phyloP scores from a whole-genome alignment of 2,329 filamentous ascomycete genomes.

The Calonectria multiphialidica region DNA sequence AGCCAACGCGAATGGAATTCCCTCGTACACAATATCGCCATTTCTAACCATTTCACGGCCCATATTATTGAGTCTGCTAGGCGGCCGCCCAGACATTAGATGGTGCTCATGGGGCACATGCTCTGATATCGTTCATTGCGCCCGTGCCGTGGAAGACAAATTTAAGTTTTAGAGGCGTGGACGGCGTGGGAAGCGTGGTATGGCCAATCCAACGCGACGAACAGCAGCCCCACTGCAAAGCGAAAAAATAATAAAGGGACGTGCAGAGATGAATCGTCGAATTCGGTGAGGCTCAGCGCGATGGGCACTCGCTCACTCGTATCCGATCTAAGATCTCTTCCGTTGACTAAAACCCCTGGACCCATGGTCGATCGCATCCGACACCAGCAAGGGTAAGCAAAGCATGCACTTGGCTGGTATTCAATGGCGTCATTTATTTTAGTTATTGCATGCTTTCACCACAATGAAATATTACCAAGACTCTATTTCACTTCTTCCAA shows the following conservation, averaged over 20 bases:
- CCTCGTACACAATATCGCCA: no score
- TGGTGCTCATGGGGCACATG: no score
- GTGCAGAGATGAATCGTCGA: background rate
- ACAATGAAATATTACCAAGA: background rate
- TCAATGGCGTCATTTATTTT: background rate
- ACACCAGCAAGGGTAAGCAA: background rate
- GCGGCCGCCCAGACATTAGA: no score
- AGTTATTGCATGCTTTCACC: background rate
- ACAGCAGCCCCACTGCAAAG: background rate
- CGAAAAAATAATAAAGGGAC: background rate
- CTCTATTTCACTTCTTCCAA: background rate
- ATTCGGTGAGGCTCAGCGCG: background rate
- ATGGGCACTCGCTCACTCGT: no score
- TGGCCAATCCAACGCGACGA: background rate
- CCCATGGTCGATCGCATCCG: background rate
- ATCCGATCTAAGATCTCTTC: no score
- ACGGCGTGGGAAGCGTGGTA: background rate
- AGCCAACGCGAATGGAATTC: no score
- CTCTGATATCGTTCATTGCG: no score
- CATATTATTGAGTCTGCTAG: no score
- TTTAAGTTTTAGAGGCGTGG: background rate
- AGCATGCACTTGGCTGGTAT: background rate
- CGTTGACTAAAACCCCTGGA: background rate
- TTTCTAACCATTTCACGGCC: no score
- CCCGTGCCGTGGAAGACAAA: no score